Evolutionary conservation across 441 rosid species (phyloP).

Genomic region (Flueggea neowawraea): DNA sequence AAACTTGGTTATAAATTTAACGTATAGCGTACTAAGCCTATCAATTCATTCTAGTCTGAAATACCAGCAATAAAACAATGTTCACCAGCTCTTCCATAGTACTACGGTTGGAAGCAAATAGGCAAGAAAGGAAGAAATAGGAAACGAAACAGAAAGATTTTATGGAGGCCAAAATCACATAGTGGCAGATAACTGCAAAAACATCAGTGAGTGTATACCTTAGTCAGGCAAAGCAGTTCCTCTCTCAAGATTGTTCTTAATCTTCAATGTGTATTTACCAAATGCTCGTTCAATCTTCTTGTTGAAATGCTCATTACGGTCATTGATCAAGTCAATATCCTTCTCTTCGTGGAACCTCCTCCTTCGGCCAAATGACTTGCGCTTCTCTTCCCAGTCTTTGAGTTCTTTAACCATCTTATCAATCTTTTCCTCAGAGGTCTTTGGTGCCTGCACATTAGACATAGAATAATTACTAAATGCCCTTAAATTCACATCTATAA

Average conservation of each 20-base stretch:
- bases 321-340: conserved; percentile 95
- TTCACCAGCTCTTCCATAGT: too few species aligned
- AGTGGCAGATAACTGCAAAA: too few species aligned
- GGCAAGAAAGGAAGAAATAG: not conserved
- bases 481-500: conserved; percentile 4
- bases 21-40: too few species aligned
- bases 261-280: conserved; percentile 87
- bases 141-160: too few species aligned
- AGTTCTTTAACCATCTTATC: conserved; percentile 88
- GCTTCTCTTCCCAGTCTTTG: conserved; percentile 66
- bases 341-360: conserved; percentile 88
- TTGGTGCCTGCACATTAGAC: conserved; percentile 58
- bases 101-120: too few species aligned
- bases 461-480: conserved; percentile 4
- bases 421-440: conserved; percentile 67
- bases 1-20: too few species aligned
- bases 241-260: conserved; percentile 91
- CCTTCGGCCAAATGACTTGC: conserved; percentile 78
- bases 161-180: too few species aligned
- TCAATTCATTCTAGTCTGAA: too few species aligned
- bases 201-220: conserved; percentile 16
- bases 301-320: conserved; percentile 96
- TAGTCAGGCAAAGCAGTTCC: conserved; percentile 96
- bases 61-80: too few species aligned
- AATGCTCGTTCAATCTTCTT: conserved; percentile 93